Conservation (phyloP, 1,284 basidiomycete genomes). For the Ganoderma meredithae region DNA sequence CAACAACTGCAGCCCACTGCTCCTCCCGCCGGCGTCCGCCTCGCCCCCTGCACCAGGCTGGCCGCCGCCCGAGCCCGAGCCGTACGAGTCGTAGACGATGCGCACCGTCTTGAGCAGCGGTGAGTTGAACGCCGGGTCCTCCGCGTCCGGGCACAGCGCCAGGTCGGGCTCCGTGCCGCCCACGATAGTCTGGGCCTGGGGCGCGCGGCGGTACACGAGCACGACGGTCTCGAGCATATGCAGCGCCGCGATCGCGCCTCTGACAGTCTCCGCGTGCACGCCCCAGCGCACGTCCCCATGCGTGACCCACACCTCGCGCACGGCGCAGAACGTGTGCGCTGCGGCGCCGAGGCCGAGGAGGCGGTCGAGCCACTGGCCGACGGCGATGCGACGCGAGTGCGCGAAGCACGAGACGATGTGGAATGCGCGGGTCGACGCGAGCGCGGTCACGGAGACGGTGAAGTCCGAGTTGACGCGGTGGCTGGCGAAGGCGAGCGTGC, state of each 20-base stretch:
- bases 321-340: background rate
- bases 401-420: background rate
- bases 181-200: background rate
- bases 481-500: slow-evolving; percentile 6
- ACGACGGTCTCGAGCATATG: slow-evolving; percentile 11
- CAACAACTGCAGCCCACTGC: background rate
- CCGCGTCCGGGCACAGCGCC: background rate
- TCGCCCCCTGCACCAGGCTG: background rate
- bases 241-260: background rate
- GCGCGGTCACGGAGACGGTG: background rate
- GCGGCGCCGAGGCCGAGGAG: background rate
- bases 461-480: background rate
- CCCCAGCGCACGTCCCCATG: background rate
- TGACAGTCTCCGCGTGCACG: slow-evolving; percentile 5
- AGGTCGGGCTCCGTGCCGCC: background rate
- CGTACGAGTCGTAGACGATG: background rate
- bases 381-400: background rate
- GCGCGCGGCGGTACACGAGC: background rate
- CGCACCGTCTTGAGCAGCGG: slow-evolving; percentile 1
- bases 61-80: background rate
- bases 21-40: background rate
- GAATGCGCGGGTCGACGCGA: background rate
- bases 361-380: background rate
- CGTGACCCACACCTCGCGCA: slow-evolving; percentile 14
- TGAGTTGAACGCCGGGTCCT: background rate